Evolutionary conservation across 768 basidiomycete species (phyloP), one percentile per base, ranked within the genome.

Genomic region (Tulasnella sp.): DNA sequence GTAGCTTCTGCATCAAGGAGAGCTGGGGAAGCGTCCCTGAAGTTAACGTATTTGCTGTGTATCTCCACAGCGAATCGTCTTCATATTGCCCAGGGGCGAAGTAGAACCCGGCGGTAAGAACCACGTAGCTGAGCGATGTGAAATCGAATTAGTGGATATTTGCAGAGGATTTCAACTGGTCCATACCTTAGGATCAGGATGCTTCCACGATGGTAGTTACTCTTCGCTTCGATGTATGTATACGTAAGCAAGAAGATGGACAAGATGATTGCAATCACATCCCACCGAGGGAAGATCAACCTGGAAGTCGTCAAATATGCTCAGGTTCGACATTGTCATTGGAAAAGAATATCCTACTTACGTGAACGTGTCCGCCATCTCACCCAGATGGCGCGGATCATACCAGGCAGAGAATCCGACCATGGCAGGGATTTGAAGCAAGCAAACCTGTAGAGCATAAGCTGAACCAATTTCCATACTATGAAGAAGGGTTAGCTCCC

Each of bases 401-500:
- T 92, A 95, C 77, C 87, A 90, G 4, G 92, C 93, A 16, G 89
- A 91, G 66, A 99, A 98, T 0, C 90, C 93, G 12, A 99, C 90
- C 93, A 99, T 98, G 2, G 91, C 89, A 2, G 95, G 95, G 28
- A 98, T 90, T 66, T 99, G 95, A 12, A 99, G 73, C 47, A 99
- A 72, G 65, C 95, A 99, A 13, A 99, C 95, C 66, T 99, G 95
- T 2, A 99, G 73, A 4, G 95, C 95, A 66, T 99, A 99, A 3
- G 95, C 95, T 1, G 95, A 98, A 12, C 95, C 95, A 59, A 99
- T 98, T 67, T 98, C 95, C 91, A 98, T 96, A 64, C 92, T 96
- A 57, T 27, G 53, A 34, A n/a, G n/a, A n/a, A n/a, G n/a, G n/a
- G n/a, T n/a, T n/a, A n/a, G n/a, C n/a, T n/a, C n/a, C n/a, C n/a